Base-by-base conservation (phyloP, 2,329 filamentous ascomycete genomes). In the Tolypocladium pustulatum region DNA sequence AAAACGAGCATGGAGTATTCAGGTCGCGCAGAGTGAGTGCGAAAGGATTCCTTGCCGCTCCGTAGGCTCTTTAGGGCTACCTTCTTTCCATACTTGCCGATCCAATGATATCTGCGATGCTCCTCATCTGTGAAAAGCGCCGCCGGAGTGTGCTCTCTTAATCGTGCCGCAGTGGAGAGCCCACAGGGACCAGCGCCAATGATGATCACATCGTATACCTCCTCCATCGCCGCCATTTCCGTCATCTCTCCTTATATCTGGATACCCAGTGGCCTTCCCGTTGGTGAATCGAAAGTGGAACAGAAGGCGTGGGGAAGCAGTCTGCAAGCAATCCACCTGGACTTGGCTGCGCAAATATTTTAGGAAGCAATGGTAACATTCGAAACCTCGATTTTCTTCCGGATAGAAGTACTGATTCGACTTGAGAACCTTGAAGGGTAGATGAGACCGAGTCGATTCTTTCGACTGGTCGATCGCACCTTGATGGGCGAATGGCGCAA, bases 101-200 rank as follows among this genome's bases (percentile, higher is more conserved):
- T 86, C 86, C 88, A 91, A 70, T 89, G 84, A 68, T 89, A 93
- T n/a, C 89, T 80, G 49, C 87, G 84, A 66, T 93, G 89, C 67
- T 93, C 90, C 64, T 90, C 88, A 67, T 93, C 89, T 0, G 89
- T 92, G 72, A 93, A 93, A 57, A 91, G 83, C 1, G 89, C 88
- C 0, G 87, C 89, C 0, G 89, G 89, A 0, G 87, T 88, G 58
- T 81, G 78, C 71, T 93, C 89, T 49, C 82, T 80, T 1, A 93
- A 79, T 4, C 89, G 81, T 1, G 88, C 84, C 10, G 90, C 88
- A 7, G 88, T 82, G 6, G 87, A 88, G 4, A 93, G 83, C 5
- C 89, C 88, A 63, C 85, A 88, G 4, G 89, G 88, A 0, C 90
- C 89, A 8, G 85, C 88, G 10, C 89, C 89, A 46, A 92, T 74